phyloP scores from a whole-genome alignment of 2,329 filamentous ascomycete genomes.

The Metarhizium humberi region DNA sequence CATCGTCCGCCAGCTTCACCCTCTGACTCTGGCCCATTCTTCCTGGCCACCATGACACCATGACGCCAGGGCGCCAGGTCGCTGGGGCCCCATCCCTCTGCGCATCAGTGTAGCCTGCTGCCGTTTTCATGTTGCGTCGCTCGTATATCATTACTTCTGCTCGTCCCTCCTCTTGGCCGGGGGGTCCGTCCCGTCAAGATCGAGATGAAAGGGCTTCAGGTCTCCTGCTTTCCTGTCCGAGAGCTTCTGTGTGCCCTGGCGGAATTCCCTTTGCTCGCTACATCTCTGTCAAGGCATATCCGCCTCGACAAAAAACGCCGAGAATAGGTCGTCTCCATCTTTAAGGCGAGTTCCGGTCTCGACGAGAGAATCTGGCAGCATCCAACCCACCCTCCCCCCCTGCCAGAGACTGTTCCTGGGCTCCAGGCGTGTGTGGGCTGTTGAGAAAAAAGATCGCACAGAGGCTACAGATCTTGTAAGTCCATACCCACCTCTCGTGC shows the following conservation, averaged over 20 bases:
- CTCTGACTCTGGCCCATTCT: not conserved
- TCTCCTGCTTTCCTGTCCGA: too few species aligned
- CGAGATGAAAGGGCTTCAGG: not conserved
- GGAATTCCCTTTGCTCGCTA: too few species aligned
- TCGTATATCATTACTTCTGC: not conserved
- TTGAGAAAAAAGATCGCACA: slow-evolving; percentile 8
- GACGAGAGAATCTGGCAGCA: not conserved
- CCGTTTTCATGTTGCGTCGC: not conserved
- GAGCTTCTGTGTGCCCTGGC: too few species aligned
- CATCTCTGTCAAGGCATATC: too few species aligned
- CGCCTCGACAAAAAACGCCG: not conserved
- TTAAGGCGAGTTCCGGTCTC: not conserved
- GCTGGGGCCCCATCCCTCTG: not conserved
- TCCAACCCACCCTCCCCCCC: not conserved
- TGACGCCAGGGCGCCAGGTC: not conserved
- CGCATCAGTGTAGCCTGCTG: not conserved
- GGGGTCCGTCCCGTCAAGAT: not conserved
- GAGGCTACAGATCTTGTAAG: slow-evolving; percentile 10
- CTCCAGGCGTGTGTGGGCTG: not conserved
- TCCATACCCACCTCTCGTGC: not conserved
- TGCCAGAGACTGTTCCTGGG: slow-evolving; percentile 1
- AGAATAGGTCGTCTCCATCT: not conserved
- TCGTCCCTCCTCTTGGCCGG: not conserved
- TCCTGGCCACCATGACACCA: not conserved
- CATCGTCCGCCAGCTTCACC: not conserved